Evolutionary conservation across 192 early-diverging fungal species (phyloP).

Genomic region (Backusella parvicylindrica): DNA sequence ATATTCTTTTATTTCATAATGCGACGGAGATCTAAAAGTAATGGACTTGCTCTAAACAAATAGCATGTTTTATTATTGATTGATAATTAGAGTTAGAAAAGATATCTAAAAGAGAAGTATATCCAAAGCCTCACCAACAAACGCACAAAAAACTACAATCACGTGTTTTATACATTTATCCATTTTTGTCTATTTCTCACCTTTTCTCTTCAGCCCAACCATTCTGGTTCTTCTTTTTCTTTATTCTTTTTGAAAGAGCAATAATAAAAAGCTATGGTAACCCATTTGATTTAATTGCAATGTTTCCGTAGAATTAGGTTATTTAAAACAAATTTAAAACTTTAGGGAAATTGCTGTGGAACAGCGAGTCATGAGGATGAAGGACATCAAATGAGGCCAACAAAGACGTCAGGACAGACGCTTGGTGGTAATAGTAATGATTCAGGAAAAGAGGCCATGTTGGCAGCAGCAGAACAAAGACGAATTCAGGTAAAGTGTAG

Average conservation of each 20-base stretch:
- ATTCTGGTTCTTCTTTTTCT: neutral
- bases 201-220: neutral
- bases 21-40: no score
- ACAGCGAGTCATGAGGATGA: conserved; percentile 4
- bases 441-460: neutral
- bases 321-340: no score
- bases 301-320: no score
- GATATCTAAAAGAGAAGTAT: no score
- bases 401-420: neutral
- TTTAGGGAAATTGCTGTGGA: conserved; percentile 14
- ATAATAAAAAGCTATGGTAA: neutral
- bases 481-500: neutral
- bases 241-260: neutral
- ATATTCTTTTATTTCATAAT: no score
- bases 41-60: no score
- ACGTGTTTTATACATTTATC: neutral
- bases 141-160: neutral
- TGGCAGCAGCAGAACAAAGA: conserved; percentile 7
- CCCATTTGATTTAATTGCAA: neutral
- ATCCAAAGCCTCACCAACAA: no score
- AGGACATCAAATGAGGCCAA: conserved; percentile 1
- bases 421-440: neutral
- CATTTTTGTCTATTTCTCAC: neutral
- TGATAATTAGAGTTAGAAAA: no score
- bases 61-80: no score